phyloP scores from a whole-genome alignment of 495 filamentous ascomycete species.

The Margaritispora aquatica region DNA sequence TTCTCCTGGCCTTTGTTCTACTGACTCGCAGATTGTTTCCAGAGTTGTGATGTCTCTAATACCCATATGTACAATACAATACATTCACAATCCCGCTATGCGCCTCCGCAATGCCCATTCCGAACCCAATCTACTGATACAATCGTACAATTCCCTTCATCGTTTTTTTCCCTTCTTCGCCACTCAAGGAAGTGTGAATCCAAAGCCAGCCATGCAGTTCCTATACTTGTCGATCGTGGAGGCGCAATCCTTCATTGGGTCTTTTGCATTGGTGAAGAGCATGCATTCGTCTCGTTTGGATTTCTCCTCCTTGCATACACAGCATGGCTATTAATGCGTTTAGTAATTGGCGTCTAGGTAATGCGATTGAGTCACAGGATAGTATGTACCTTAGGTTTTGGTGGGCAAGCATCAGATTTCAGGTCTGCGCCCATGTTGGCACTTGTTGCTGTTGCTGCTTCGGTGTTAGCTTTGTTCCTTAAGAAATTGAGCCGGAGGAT shows the following conservation, averaged over 20 bases:
- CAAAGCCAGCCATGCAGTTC: slow-evolving; percentile 88
- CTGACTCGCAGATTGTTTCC: background rate
- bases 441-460: slow-evolving; percentile 15
- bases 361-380: background rate
- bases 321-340: slow-evolving; percentile 66
- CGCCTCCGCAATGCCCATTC: slow-evolving; percentile 21
- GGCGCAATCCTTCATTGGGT: slow-evolving; percentile 75
- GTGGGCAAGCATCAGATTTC: slow-evolving; percentile 10
- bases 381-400: slow-evolving; percentile 19
- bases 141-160: background rate
- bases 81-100: slow-evolving; percentile 3
- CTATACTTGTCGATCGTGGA: slow-evolving; percentile 78
- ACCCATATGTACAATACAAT: slow-evolving; percentile 10
- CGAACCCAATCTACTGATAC: background rate
- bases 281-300: slow-evolving; percentile 92
- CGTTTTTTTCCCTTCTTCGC: background rate
- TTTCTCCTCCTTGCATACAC: slow-evolving; percentile 96
- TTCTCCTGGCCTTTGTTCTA: background rate
- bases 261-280: slow-evolving; percentile 79
- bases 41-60: slow-evolving; percentile 18
- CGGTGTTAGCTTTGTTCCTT: background rate
- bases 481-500: background rate
- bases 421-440: slow-evolving; percentile 18
- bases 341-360: background rate
- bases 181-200: slow-evolving; percentile 60